Conservation (phyloP, 805 yeast genomes). For the Debaryomyces hansenii region DNA sequence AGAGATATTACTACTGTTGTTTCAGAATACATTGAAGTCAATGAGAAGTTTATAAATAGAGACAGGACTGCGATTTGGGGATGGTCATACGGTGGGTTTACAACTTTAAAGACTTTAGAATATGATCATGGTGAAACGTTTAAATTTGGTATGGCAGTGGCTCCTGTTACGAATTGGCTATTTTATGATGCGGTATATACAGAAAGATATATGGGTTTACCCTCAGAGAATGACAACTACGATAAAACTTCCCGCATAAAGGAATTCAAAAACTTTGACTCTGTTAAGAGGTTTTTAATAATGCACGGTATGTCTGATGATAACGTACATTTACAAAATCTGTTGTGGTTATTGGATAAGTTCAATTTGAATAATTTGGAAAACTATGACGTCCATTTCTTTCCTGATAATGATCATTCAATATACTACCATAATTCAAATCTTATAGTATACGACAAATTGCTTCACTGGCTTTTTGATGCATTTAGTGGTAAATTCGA, state of each 20-base stretch:
- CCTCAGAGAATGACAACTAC: conserved; percentile 72
- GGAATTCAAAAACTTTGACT: conserved; percentile 56
- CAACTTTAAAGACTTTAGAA: conserved; percentile 88
- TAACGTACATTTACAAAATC: conserved; percentile 93
- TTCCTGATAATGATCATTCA: conserved; percentile 91
- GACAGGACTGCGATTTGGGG: conserved; percentile 88
- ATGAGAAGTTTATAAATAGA: conserved; percentile 50
- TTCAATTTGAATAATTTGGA: conserved; percentile 54
- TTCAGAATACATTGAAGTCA: conserved; percentile 46
- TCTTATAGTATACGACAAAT: conserved; percentile 66
- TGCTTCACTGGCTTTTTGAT: conserved; percentile 64
- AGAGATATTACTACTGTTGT: conserved; percentile 59
- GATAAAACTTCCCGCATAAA: conserved; percentile 49
- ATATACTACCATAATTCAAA: conserved; percentile 80
- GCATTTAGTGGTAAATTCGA: conserved; percentile 46
- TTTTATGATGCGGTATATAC: conserved; percentile 92
- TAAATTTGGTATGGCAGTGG: conserved; percentile 91
- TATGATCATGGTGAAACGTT: conserved; percentile 72
- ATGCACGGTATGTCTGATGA: conserved; percentile 99
- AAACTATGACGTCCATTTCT: conserved; percentile 82
- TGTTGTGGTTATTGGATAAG: conserved; percentile 72
- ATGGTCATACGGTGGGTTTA: conserved; percentile 96
- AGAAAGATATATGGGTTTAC: conserved; percentile 90
- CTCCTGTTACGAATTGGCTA: conserved; percentile 96
- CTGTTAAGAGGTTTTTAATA: conserved; percentile 64